Evolutionary conservation across 2,329 filamentous ascomycete species (phyloP), one percentile per base, ranked within the genome.

Genomic region (Aciculosporium take): DNA sequence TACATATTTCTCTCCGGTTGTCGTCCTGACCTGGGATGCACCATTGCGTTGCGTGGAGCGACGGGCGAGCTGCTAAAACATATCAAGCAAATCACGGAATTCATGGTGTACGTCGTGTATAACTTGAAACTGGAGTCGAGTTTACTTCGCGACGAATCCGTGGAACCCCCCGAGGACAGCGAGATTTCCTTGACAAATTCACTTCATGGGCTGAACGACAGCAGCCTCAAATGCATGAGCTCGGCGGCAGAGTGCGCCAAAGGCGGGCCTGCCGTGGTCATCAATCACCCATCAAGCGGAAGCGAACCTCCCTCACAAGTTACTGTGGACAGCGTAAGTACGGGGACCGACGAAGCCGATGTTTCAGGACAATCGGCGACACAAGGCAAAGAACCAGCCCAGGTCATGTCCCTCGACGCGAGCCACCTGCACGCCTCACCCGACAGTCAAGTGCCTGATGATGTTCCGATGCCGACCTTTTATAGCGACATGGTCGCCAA

Each of bases 21-120:
- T 51, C 78, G 82, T 7, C 85, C 84, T 47, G 83, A 93, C 45
- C 74, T 98, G 2, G 93, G 91, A 0, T 96, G 91, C 56, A 98
- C 91, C 0, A 94, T 98, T 51, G 85, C 87, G 10, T 67, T 98
- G 18, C 79, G 91, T 35, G 91, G 91, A 1, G 84, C 82, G 3
- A 78, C 82, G 45, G 79, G 78, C 24, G 66, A 74, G 37, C 69
- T 78, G 0, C 69, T 98, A 15, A 68, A 77, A 1, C 84, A 79
- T 51, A 78, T 98, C 59, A 98, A 98, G 62, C 76, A 79, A 40
- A 91, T 98, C 49, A 91, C 89, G 9, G 91, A 98, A 56, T 96
- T 98, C 56, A 95, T 98, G 89, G 83, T 93, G 29, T 98, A 96
- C 51, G 93, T 98, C 17, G 88, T 96, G 10, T 98, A 98, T 62